These are phyloP conservation scores for Erigeron canadensis DNA, from an alignment of 129 eudicot genomes.

Conservation along the genomic window DNA sequence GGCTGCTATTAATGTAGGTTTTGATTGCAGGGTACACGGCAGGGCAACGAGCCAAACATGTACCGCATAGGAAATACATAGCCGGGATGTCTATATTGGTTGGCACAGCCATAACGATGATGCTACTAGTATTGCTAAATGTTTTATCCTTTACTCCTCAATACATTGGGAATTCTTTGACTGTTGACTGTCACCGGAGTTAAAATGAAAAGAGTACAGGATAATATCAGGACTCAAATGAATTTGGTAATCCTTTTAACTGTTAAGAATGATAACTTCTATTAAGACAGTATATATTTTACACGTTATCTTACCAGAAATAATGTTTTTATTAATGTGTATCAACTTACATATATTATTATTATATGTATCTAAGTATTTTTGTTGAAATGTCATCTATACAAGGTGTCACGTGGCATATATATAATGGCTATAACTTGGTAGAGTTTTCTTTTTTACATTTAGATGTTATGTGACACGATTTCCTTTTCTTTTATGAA, in stretches of 20 bases:
- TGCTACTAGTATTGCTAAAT: conserved; percentile 51
- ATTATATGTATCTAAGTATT: too few species aligned
- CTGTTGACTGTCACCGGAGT: conserved; percentile 96
- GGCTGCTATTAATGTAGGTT: conserved; percentile 78
- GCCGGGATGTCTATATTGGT: conserved; percentile 82
- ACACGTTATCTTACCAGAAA: too few species aligned
- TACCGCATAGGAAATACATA: conserved; percentile 71
- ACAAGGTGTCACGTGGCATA: too few species aligned
- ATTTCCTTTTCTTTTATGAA: conserved; percentile 18
- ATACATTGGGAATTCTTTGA: conserved; percentile 88
- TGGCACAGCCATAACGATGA: conserved; percentile 78
- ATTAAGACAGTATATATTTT: too few species aligned
- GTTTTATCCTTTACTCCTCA: conserved; percentile 93
- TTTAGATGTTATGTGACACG: not conserved
- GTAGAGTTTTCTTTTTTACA: conserved; percentile 36
- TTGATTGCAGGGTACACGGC: conserved; percentile 88
- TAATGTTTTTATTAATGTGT: too few species aligned
- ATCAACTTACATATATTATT: too few species aligned
- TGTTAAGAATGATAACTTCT: too few species aligned
- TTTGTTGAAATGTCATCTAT: too few species aligned
- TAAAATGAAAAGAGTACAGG: conserved; percentile 85
- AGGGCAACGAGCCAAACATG: conserved; percentile 91
- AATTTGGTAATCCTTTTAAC: conserved; percentile 44
- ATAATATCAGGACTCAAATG: conserved; percentile 81
- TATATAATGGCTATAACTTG: too few species aligned